Evolutionary conservation across 768 basidiomycete genomes (phyloP), one percentile per base, ranked within the genome.

Genomic region (Asterophora parasitica): DNA sequence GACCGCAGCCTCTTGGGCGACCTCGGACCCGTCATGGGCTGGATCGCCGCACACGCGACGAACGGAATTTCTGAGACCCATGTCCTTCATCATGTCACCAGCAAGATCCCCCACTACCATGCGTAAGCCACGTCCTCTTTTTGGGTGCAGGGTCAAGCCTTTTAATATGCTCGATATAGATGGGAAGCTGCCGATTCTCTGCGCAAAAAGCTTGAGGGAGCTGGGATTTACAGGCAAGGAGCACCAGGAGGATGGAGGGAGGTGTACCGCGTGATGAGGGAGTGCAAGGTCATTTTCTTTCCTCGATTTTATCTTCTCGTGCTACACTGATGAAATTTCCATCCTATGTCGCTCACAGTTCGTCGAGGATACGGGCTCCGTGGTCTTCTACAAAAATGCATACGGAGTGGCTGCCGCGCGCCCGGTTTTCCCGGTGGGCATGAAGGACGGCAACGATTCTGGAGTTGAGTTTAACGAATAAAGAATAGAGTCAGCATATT

Each of bases 121-220:
- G 84, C 84, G 69, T 78, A 55, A 53, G 72, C 66, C 10, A 23
- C 31, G 11, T 31, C 10, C 15, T 39, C 34, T 10, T 27, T 13
- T 9, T 23, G 1, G n/a, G 20, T 20, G 3, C 23, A 23, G 19
- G 62, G 69, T 26, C 27, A 1, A 13, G 35, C 30, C 8, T n/a
- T n/a, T n/a, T 28, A 37, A 70, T 9, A 40, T 36, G 28, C 71
- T 4, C 65, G 76, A n/a, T 72, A 72, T 41, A 79, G 79, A 65
- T 90, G 87, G 87, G 88, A 89, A 60, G 90, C 90, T 7, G 76
- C 83, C 9, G 79, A 75, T 47, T 87, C 86, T n/a, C 73, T 92
- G 49, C 82, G 82, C 61, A 73, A 73, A 56, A 78, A 80, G 57
- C 75, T 82, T 38, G 74, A 81, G 43, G 73, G 69, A n/a, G 67